phyloP scores from a whole-genome alignment of 2,329 filamentous ascomycete species.

The Cephalotrichum gorgonifer region DNA sequence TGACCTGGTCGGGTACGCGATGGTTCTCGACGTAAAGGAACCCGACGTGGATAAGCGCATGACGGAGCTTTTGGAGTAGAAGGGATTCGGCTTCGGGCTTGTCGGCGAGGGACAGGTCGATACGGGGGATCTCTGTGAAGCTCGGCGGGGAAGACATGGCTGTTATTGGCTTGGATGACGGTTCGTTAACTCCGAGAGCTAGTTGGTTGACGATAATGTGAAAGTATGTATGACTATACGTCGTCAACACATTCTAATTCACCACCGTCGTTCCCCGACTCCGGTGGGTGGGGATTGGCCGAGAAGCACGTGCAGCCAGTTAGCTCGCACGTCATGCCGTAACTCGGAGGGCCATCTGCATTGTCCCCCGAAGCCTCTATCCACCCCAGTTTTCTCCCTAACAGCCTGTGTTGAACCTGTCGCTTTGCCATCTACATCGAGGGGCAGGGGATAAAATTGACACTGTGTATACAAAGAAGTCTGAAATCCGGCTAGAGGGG shows the following conservation, averaged over 20 bases:
- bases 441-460: too few relatives aligned
- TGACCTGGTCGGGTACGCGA: slow-evolving; percentile 24
- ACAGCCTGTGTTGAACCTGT: too few relatives aligned
- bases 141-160: slow-evolving; percentile 1
- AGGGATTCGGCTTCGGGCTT: slow-evolving; percentile 19
- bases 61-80: slow-evolving; percentile 30
- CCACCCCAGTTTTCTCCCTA: too few relatives aligned
- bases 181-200: too few relatives aligned
- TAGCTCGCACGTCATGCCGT: not conserved
- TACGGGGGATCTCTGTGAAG: slow-evolving; percentile 33
- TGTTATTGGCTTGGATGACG: not conserved
- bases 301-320: not conserved
- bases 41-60: slow-evolving; percentile 37
- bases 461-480: too few relatives aligned
- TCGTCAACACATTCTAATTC: too few relatives aligned
- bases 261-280: not conserved
- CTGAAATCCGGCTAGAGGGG: too few relatives aligned
- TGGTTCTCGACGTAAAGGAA: slow-evolving; percentile 44
- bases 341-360: too few relatives aligned
- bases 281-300: not conserved
- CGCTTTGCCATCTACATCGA: too few relatives aligned
- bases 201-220: not conserved
- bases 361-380: too few relatives aligned
- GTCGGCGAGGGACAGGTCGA: slow-evolving; percentile 35
- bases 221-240: not conserved